Evolutionary conservation across 371 early-diverging fungal genomes (phyloP).

Genomic region (Mucor piriformis): DNA sequence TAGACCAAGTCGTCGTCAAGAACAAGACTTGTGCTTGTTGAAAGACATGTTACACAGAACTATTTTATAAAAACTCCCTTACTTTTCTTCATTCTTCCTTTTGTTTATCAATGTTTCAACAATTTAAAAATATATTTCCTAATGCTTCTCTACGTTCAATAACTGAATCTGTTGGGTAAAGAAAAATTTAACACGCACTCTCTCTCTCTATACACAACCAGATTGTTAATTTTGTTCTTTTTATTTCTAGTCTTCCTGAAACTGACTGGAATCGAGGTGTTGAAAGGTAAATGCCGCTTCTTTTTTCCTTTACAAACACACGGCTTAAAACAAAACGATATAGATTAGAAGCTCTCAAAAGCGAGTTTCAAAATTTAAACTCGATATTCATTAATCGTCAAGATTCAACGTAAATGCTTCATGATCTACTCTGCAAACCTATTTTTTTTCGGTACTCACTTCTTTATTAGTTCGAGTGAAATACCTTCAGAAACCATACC

Average conservation of each 20-base stretch:
- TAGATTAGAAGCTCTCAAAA: conserved; percentile 35
- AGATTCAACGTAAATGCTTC: conserved; percentile 20
- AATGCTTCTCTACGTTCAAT: conserved; percentile 37
- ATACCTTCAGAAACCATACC: neutral
- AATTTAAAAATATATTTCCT: conserved; percentile 49
- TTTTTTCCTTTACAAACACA: too few species aligned
- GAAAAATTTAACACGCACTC: too few species aligned
- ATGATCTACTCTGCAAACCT: too few species aligned
- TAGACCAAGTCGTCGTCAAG: neutral
- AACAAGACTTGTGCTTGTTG: neutral
- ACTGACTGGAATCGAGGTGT: conserved; percentile 30
- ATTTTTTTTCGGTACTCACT: too few species aligned
- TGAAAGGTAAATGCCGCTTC: conserved; percentile 36
- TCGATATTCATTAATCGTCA: conserved; percentile 25
- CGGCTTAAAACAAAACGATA: too few species aligned
- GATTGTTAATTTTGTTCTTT: neutral
- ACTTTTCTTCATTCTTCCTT: neutral
- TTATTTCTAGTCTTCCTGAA: conserved; percentile 10
- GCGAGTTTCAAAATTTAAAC: conserved; percentile 38
- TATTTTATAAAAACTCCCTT: neutral
- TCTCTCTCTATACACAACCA: neutral
- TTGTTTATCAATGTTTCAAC: conserved; percentile 40
- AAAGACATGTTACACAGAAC: neutral
- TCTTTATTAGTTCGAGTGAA: too few species aligned
- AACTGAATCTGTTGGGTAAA: conserved; percentile 43